Evolutionary conservation across 306 rosid genomes (phyloP).

Genomic region (Gastrolobium bilobum): DNA sequence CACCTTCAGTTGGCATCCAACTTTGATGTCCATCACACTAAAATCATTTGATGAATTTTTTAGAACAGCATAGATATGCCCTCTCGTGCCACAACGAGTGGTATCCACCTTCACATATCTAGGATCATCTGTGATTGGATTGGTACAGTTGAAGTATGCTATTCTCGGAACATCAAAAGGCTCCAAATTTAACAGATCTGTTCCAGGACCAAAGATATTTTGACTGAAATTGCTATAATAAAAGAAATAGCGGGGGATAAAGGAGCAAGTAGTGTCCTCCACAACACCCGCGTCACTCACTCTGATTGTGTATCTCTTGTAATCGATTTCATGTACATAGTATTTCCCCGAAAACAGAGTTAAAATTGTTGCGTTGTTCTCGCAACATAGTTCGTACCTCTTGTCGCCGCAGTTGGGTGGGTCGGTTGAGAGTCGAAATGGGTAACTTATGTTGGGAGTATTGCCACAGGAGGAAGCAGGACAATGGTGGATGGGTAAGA

Average conservation of each 20-base stretch:
- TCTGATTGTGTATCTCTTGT: background rate
- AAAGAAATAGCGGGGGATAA: constrained; percentile 10
- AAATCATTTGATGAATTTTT: background rate
- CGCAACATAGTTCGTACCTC: too few relatives aligned
- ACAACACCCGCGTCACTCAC: background rate
- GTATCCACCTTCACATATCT: background rate
- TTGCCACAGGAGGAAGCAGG: too few relatives aligned
- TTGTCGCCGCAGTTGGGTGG: too few relatives aligned
- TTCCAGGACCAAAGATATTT: background rate
- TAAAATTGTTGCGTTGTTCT: too few relatives aligned
- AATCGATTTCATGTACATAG: background rate
- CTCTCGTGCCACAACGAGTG: background rate
- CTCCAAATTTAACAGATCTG: background rate
- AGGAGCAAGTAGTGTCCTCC: constrained; percentile 5
- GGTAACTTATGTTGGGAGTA: too few relatives aligned
- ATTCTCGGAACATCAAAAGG: background rate
- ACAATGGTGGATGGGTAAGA: too few relatives aligned
- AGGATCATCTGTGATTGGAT: constrained; percentile 1
- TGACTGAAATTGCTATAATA: background rate
- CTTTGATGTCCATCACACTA: background rate
- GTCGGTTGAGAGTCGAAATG: too few relatives aligned
- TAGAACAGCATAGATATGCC: background rate
- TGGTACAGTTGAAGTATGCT: background rate
- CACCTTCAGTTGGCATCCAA: constrained; percentile 7
- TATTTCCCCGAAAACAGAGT: too few relatives aligned